phyloP scores from a whole-genome alignment of 495 filamentous ascomycete species.

The Pyronema domesticum region DNA sequence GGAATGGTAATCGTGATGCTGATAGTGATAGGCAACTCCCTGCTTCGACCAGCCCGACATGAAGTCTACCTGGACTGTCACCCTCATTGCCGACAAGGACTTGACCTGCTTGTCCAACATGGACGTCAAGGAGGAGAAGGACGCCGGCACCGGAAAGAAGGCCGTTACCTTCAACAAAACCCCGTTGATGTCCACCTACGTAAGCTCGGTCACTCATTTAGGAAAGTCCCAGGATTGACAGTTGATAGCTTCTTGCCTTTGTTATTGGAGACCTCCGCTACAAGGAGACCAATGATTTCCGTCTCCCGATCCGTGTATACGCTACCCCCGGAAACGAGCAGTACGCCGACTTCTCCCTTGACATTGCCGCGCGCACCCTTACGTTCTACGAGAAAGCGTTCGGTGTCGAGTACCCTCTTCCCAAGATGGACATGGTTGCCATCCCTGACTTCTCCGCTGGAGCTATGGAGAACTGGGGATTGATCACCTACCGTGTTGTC shows the following conservation, averaged over 20 bases:
- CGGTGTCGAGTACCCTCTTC: slow-evolving; percentile 45
- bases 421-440: slow-evolving; percentile 97
- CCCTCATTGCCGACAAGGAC: slow-evolving; percentile 53
- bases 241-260: slow-evolving; percentile 45
- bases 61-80: slow-evolving; percentile 57
- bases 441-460: slow-evolving; percentile 86
- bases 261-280: slow-evolving; percentile 59
- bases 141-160: slow-evolving; percentile 44
- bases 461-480: slow-evolving; percentile 99
- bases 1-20: neutral
- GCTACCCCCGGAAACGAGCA: slow-evolving; percentile 45
- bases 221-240: neutral
- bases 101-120: slow-evolving; percentile 66
- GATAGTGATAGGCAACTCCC: slow-evolving; percentile 37
- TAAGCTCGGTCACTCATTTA: slow-evolving; percentile 3
- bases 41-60: slow-evolving; percentile 65
- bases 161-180: slow-evolving; percentile 56
- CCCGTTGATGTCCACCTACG: slow-evolving; percentile 60
- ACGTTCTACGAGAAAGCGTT: slow-evolving; percentile 66
- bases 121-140: slow-evolving; percentile 50
- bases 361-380: slow-evolving; percentile 48
- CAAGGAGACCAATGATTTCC: slow-evolving; percentile 57
- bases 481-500: slow-evolving; percentile 86
- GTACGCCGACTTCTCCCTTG: slow-evolving; percentile 49
- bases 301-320: slow-evolving; percentile 55